Conservation (phyloP, 805 yeast species). For the Metschnikowia cubensis region DNA sequence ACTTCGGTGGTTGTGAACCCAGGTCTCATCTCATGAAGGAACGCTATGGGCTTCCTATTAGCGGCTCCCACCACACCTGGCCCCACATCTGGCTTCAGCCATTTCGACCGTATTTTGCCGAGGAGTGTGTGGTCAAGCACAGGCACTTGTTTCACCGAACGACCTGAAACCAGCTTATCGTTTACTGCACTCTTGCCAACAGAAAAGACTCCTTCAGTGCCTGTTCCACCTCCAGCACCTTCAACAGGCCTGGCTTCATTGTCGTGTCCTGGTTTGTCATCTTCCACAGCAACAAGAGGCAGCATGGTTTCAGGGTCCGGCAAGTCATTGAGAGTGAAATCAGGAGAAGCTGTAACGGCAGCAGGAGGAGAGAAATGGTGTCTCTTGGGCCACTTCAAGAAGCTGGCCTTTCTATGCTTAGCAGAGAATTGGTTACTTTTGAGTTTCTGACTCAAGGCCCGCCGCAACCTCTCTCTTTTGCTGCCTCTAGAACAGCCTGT, state of each 20-base stretch:
- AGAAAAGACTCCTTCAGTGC: not conserved
- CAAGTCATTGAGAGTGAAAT: not conserved
- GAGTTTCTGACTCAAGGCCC: slow-evolving; percentile 1
- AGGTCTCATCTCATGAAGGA: slow-evolving; percentile 11
- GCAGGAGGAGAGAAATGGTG: not conserved
- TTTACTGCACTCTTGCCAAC: not conserved
- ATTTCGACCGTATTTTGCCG: slow-evolving; percentile 8
- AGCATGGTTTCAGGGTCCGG: not conserved
- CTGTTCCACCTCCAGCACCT: not conserved
- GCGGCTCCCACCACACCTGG: not conserved
- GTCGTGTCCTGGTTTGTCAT: not conserved
- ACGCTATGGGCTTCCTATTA: slow-evolving; percentile 6
- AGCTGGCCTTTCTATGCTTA: not conserved
- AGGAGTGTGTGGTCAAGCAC: slow-evolving; percentile 7
- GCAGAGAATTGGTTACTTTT: not conserved
- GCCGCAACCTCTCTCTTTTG: slow-evolving; percentile 1
- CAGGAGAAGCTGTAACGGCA: not conserved
- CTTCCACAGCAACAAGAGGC: not conserved
- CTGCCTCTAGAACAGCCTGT: not conserved
- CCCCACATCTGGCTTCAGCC: slow-evolving; percentile 6
- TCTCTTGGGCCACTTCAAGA: not conserved
- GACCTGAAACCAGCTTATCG: not conserved
- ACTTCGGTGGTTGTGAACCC: slow-evolving; percentile 12
- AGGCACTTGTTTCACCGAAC: not conserved
- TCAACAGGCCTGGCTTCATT: not conserved